Conservation (phyloP, 2,329 filamentous ascomycete species). For the Aspergillus sp. region DNA sequence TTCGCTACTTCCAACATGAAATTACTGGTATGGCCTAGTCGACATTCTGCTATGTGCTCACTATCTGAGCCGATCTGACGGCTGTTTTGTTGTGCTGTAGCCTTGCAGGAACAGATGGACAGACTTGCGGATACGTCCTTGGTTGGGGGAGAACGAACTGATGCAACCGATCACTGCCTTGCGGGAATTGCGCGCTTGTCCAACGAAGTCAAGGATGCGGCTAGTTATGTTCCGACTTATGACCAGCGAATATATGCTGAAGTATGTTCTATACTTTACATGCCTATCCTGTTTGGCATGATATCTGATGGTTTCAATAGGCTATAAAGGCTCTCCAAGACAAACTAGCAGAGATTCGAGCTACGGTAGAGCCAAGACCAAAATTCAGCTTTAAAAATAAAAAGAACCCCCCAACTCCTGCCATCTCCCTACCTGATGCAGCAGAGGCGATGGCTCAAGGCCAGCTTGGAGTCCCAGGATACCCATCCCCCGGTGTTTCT, state of each 20-base stretch:
- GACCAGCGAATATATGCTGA: conserved; percentile 85
- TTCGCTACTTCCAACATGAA: conserved; percentile 77
- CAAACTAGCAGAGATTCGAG: conserved; percentile 69
- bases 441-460: conserved; percentile 54
- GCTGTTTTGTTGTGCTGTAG: conserved; percentile 44
- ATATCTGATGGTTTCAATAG: conserved; percentile 39
- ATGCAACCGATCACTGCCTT: conserved; percentile 78
- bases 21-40: conserved; percentile 59
- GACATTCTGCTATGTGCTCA: conserved; percentile 3
- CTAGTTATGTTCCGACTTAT: conserved; percentile 79
- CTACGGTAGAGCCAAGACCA: conserved; percentile 68
- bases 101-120: conserved; percentile 73
- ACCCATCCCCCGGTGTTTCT: conserved; percentile 42
- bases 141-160: conserved; percentile 71
- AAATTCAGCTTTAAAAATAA: conserved; percentile 79
- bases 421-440: conserved; percentile 56
- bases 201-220: conserved; percentile 79
- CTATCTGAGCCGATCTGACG: conserved; percentile 20
- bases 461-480: conserved; percentile 45
- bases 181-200: conserved; percentile 77
- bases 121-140: conserved; percentile 63
- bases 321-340: conserved; percentile 79
- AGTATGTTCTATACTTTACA: conserved; percentile 45
- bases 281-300: not conserved
- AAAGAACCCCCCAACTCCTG: conserved; percentile 51